phyloP scores from a whole-genome alignment of 768 basidiomycete species.

The Trametes gibbosa region DNA sequence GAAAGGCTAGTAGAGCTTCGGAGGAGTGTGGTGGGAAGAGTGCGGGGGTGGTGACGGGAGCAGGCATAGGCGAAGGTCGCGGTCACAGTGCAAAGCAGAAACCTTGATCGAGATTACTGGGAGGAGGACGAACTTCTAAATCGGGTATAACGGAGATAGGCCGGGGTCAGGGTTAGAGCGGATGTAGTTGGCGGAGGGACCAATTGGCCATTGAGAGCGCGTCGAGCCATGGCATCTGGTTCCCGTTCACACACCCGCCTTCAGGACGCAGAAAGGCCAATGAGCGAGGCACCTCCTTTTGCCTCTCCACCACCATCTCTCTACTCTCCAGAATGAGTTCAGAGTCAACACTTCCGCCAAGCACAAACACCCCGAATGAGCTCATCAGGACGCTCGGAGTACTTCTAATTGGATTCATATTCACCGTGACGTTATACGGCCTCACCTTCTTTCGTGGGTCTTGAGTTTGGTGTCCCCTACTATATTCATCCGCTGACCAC shows the following conservation, averaged over 20 bases:
- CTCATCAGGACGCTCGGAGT: slow-evolving; percentile 26
- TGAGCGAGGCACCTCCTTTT: neutral
- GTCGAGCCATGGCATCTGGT: neutral
- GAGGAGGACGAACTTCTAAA: too few species aligned
- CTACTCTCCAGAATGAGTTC: slow-evolving; percentile 5
- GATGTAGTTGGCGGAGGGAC: neutral
- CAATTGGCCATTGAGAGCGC: neutral
- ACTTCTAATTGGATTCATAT: slow-evolving; percentile 28
- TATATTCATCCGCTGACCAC: neutral
- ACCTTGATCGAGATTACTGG: neutral
- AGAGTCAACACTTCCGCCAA: neutral
- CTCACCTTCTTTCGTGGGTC: slow-evolving; percentile 28
- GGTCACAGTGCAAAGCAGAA: slow-evolving; percentile 29
- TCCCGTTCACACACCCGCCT: neutral
- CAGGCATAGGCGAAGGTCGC: slow-evolving; percentile 29
- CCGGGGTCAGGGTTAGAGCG: slow-evolving; percentile 1
- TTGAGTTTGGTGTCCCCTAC: neutral
- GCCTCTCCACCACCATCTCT: neutral
- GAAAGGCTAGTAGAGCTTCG: slow-evolving; percentile 64
- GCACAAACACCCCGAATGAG: neutral
- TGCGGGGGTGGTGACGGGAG: slow-evolving; percentile 23
- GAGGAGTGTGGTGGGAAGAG: slow-evolving; percentile 54
- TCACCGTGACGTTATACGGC: slow-evolving; percentile 26
- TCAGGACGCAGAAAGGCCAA: neutral
- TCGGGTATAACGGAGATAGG: too few species aligned